phyloP scores from a whole-genome alignment of 2,329 filamentous ascomycete genomes.

The Xylariaceae sp. region DNA sequence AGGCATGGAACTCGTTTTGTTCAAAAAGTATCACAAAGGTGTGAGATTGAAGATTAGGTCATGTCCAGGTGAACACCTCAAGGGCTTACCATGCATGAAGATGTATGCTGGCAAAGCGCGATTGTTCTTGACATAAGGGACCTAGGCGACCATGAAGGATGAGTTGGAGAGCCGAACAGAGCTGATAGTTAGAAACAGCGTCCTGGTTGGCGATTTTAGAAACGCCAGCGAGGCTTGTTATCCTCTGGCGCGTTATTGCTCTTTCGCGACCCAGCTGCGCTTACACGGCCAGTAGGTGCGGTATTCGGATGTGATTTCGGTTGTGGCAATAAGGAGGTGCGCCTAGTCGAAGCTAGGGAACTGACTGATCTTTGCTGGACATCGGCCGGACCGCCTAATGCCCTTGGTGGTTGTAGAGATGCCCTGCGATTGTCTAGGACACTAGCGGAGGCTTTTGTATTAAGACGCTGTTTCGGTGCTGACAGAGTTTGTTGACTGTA shows the following conservation, averaged over 20 bases:
- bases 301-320: slow-evolving; percentile 29
- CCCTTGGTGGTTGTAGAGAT: slow-evolving; percentile 49
- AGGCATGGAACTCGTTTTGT: too few species aligned
- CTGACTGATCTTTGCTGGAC: slow-evolving; percentile 48
- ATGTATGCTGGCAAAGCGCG: too few species aligned
- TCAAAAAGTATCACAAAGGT: too few species aligned
- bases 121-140: not conserved
- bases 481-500: slow-evolving; percentile 43
- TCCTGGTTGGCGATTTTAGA: slow-evolving; percentile 17
- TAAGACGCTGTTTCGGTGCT: slow-evolving; percentile 43
- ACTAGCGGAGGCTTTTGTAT: slow-evolving; percentile 42
- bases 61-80: too few species aligned
- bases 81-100: too few species aligned
- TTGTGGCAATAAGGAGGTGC: slow-evolving; percentile 53
- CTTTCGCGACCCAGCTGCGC: slow-evolving; percentile 23
- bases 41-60: too few species aligned
- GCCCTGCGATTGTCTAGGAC: slow-evolving; percentile 44
- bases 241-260: slow-evolving; percentile 34
- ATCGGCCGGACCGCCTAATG: slow-evolving; percentile 26
- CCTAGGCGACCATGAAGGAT: not conserved
- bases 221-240: slow-evolving; percentile 49
- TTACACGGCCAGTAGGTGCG: slow-evolving; percentile 12
- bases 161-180: not conserved
- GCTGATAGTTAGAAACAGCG: too few species aligned
- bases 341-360: slow-evolving; percentile 49